These are phyloP conservation scores for Soucietia sequanensis DNA, from an alignment of 805 yeast species.

Conservation along the genomic window DNA sequence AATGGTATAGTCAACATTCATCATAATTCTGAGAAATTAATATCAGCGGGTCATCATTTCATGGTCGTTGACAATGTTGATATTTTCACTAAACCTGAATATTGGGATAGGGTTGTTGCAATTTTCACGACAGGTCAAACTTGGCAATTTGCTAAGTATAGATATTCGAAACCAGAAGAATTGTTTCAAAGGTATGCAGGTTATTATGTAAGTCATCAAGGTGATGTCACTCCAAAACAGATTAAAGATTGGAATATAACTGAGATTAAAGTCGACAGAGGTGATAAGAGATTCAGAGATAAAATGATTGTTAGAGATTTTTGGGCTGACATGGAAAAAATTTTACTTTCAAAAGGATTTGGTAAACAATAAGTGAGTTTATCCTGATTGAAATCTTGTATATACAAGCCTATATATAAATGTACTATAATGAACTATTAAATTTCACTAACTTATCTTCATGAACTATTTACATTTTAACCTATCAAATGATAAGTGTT, in stretches of 20 bases:
- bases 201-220: slow-evolving; percentile 69
- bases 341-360: slow-evolving; percentile 65
- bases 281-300: slow-evolving; percentile 79
- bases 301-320: slow-evolving; percentile 79
- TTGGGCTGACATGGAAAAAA: slow-evolving; percentile 81
- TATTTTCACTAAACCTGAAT: slow-evolving; percentile 81
- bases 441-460: background rate
- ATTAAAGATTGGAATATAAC: slow-evolving; percentile 89
- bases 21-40: slow-evolving; percentile 54
- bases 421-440: background rate
- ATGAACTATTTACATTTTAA: slow-evolving; percentile 3
- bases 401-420: slow-evolving; percentile 1
- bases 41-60: slow-evolving; percentile 55
- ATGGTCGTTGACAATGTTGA: slow-evolving; percentile 88
- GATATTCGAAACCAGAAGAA: slow-evolving; percentile 74
- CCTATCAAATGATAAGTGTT: slow-evolving; percentile 8
- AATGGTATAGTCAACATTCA: slow-evolving; percentile 48
- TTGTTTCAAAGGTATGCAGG: slow-evolving; percentile 86
- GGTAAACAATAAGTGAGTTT: slow-evolving; percentile 20
- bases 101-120: slow-evolving; percentile 97
- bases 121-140: slow-evolving; percentile 95
- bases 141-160: slow-evolving; percentile 93
- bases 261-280: slow-evolving; percentile 72
- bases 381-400: no score
- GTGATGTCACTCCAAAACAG: slow-evolving; percentile 74